Conservation (phyloP, 352 stramenopile genomes). For the Phytophthora pseudosyringae region DNA sequence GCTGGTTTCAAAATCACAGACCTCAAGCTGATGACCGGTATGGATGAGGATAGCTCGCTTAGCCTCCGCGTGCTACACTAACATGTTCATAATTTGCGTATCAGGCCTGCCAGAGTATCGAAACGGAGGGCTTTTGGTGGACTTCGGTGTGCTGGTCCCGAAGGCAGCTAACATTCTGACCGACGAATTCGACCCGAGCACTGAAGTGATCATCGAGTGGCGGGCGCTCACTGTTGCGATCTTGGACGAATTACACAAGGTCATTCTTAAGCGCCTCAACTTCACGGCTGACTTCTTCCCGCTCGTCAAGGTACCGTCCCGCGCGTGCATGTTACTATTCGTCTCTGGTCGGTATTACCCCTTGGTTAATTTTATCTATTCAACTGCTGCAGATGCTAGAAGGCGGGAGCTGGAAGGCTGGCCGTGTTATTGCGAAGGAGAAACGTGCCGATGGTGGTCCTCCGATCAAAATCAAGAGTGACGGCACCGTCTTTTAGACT, state of each 20-base stretch:
- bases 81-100: constrained; percentile 1
- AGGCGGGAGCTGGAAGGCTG: constrained; percentile 87
- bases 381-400: constrained; percentile 68
- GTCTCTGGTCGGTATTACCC: constrained; percentile 7
- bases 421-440: constrained; percentile 80
- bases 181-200: constrained; percentile 65
- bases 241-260: constrained; percentile 76
- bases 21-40: constrained; percentile 69
- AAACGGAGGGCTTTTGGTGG: constrained; percentile 83
- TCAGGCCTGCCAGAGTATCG: constrained; percentile 82
- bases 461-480: constrained; percentile 88
- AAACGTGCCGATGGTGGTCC: constrained; percentile 72
- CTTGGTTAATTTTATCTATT: neutral
- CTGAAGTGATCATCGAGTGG: constrained; percentile 88
- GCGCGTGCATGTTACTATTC: neutral
- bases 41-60: neutral
- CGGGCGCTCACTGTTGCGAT: constrained; percentile 82
- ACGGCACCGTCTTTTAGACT: constrained; percentile 85
- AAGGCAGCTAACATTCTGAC: constrained; percentile 64
- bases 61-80: neutral
- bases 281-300: constrained; percentile 80
- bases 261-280: constrained; percentile 68
- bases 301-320: constrained; percentile 75
- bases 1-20: constrained; percentile 83
- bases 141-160: constrained; percentile 79